These are phyloP conservation scores for Candida nemodendra DNA, from an alignment of 805 yeast genomes.

Conservation along the genomic window DNA sequence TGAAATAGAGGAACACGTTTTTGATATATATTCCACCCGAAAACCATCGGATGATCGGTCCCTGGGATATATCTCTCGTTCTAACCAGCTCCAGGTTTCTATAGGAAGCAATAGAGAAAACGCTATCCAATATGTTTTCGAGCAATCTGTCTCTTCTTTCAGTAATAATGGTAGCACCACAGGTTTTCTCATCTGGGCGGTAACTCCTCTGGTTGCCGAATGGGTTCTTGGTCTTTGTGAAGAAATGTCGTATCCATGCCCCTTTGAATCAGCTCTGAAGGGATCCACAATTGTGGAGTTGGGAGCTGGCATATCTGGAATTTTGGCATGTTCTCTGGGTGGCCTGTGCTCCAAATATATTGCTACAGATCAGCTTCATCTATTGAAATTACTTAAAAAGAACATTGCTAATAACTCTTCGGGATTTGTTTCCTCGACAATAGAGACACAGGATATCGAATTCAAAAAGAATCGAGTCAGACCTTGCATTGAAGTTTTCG, in stretches of 20 bases:
- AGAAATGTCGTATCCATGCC: conserved; percentile 18
- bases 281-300: conserved; percentile 46
- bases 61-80: conserved; percentile 27
- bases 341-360: conserved; percentile 38
- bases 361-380: conserved; percentile 58
- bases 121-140: conserved; percentile 19
- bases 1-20: conserved; percentile 27
- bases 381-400: conserved; percentile 46
- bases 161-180: conserved; percentile 45
- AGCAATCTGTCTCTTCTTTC: conserved; percentile 35
- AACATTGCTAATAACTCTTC: conserved; percentile 45
- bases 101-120: conserved; percentile 15
- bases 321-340: conserved; percentile 43
- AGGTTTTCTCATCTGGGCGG: conserved; percentile 64
- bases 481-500: conserved; percentile 43
- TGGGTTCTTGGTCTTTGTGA: conserved; percentile 46
- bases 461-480: conserved; percentile 3
- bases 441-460: conserved; percentile 7
- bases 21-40: conserved; percentile 23
- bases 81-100: conserved; percentile 15
- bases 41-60: conserved; percentile 14
- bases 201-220: conserved; percentile 46
- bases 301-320: conserved; percentile 62
- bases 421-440: conserved; percentile 25
- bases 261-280: conserved; percentile 23